Evolutionary conservation across 2,329 filamentous ascomycete genomes (phyloP), one percentile per base, ranked within the genome.

Genomic region (Fusarium hainanense): DNA sequence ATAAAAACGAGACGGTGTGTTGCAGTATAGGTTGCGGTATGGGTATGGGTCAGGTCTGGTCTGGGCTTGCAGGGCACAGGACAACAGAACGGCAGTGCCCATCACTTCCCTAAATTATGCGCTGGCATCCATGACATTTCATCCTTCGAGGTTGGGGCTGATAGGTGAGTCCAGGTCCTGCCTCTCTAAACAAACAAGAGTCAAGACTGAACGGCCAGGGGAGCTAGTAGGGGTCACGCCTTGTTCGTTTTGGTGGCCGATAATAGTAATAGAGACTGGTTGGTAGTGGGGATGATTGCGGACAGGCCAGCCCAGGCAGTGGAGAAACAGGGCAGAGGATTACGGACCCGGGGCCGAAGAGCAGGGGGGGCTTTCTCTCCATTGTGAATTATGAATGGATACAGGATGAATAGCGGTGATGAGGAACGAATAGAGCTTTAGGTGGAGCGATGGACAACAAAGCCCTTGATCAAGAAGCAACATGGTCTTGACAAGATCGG

Each of bases 1-100:
- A 57, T 49, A 54, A 70, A 71, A 71, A 62, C 16, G 52, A 69
- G 68, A 70, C 68, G 68, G 68, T 71, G 68, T 70, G 68, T 65
- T 63, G 71, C 63, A 69, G 62, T 70, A 54, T 64, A 25, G 25
- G 32, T 25, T 12, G 28, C 27, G n/a, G 27, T n/a, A 20, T 48
- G 46, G 30, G 21, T 21, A 21, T 21, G 21, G 21, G 21, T 21
- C 21, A 21, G 21, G 27, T 32, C 52, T 20, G 47, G 34, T 37
- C 34, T 37, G 34, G 34, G 34, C 34, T 37, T 37, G 34, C 34
- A 37, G 34, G 68, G 71, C 71, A 71, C 71, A 73, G 67, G 67
- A 60, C 66, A 70, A 42, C 43, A 51, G 30, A 72, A 61, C 57
- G 52, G 49, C 67, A 56, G 62, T 70, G 71, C 67, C 58, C 58